Conservation (phyloP, 2,329 filamentous ascomycete species). For the Pleomassaria siparia region DNA sequence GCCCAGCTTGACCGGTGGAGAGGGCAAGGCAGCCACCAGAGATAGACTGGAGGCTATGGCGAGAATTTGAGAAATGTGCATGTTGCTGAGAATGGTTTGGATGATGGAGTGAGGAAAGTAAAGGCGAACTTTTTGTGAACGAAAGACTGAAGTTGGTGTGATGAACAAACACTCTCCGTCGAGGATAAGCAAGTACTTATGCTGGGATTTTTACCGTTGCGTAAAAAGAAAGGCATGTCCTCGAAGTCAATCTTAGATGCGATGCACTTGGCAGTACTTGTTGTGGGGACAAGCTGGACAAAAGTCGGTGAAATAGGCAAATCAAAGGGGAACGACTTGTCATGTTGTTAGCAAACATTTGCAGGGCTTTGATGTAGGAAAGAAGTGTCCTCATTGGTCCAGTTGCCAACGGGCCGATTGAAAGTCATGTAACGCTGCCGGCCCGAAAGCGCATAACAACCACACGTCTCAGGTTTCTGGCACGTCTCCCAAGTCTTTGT, state of each 20-base stretch:
- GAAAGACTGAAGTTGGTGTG: slow-evolving; percentile 1
- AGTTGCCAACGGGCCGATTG: neutral
- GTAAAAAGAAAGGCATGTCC: too few relatives aligned
- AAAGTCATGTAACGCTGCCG: neutral
- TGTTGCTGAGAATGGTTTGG: slow-evolving; percentile 11
- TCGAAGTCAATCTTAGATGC: neutral
- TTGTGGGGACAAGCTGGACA: neutral
- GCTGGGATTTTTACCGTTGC: neutral
- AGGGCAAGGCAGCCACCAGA: slow-evolving; percentile 19
- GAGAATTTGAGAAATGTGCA: slow-evolving; percentile 21
- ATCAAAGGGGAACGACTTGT: neutral
- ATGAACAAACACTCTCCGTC: neutral
- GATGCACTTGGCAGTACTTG: neutral
- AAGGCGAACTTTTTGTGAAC: neutral
- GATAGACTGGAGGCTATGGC: slow-evolving; percentile 15
- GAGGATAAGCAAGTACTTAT: neutral
- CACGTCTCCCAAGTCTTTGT: too few relatives aligned
- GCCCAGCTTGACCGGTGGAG: slow-evolving; percentile 16
- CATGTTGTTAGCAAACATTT: neutral
- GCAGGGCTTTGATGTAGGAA: neutral
- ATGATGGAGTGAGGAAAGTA: neutral
- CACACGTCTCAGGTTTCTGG: neutral
- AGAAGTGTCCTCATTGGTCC: neutral
- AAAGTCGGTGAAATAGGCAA: neutral
- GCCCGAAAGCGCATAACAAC: neutral